phyloP scores from a whole-genome alignment of 2,329 filamentous ascomycete species.

The Paraphaeosphaeria minitans region DNA sequence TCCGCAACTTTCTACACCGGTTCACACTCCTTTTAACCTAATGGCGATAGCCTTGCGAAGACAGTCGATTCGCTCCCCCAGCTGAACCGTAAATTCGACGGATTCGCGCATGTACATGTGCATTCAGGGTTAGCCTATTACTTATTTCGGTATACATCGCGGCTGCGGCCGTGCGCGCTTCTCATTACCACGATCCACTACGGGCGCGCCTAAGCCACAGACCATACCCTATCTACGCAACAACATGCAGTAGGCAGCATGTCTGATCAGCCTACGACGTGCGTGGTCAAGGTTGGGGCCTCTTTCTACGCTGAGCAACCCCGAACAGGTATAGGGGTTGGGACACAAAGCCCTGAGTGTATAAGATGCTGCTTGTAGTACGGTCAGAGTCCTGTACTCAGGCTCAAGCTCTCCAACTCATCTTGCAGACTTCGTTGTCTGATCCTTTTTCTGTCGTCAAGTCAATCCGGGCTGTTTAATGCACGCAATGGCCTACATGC shows the following conservation, averaged over 20 bases:
- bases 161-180: constrained; percentile 20
- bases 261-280: not conserved
- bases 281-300: constrained; percentile 2
- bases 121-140: constrained; percentile 5
- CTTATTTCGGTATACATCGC: constrained; percentile 19
- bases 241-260: not conserved
- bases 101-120: not conserved
- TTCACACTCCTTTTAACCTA: not conserved
- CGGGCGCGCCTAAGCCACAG: not conserved
- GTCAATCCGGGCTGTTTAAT: not conserved
- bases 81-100: not conserved
- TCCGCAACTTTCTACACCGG: not conserved
- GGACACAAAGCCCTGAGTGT: not conserved
- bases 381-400: not conserved
- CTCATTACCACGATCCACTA: not conserved
- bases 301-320: constrained; percentile 11
- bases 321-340: constrained; percentile 10
- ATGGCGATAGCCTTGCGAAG: not conserved
- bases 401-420: not conserved
- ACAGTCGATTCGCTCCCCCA: not conserved
- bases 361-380: constrained; percentile 13
- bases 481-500: constrained; percentile 29
- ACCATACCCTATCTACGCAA: not conserved
- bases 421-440: not conserved
- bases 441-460: not conserved